These are phyloP conservation scores for Fraxinus angustifolia DNA, from an alignment of 305 asterid genomes.

Conservation along the genomic window DNA sequence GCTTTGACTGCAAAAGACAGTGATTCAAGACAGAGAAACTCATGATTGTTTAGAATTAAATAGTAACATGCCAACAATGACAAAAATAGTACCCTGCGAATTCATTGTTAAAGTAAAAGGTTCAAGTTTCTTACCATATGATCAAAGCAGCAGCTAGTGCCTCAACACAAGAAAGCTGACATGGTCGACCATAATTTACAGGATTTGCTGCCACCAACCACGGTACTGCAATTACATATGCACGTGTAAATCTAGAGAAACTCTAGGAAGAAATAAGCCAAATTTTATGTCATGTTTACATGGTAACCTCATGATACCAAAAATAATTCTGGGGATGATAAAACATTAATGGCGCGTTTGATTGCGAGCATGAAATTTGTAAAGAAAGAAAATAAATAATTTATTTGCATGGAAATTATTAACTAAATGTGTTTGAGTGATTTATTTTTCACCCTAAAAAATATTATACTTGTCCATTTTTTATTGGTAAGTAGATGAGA, in stretches of 20 bases:
- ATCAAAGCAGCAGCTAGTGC: conserved; percentile 92
- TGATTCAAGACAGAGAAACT: background rate
- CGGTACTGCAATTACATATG: conserved; percentile 61
- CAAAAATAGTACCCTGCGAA: background rate
- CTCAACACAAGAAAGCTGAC: conserved; percentile 95
- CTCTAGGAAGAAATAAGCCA: conserved; percentile 8
- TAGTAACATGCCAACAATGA: background rate
- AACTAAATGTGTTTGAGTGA: no score
- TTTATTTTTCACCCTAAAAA: no score
- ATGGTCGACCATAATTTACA: conserved; percentile 90
- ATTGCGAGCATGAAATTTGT: no score
- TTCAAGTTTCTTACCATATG: conserved; percentile 54
- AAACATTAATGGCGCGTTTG: background rate
- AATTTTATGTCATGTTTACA: background rate
- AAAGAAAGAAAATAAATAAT: no score
- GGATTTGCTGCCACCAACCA: conserved; percentile 99
- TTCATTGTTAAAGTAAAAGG: background rate
- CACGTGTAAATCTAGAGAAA: conserved; percentile 19
- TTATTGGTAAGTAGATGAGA: no score
- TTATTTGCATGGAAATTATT: no score
- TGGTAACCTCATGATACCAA: background rate
- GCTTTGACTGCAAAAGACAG: background rate
- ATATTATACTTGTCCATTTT: no score
- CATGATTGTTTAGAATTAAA: background rate
- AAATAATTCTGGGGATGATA: background rate